Conservation (phyloP, 805 yeast genomes). For the Wickerhamiella spandovensis region DNA sequence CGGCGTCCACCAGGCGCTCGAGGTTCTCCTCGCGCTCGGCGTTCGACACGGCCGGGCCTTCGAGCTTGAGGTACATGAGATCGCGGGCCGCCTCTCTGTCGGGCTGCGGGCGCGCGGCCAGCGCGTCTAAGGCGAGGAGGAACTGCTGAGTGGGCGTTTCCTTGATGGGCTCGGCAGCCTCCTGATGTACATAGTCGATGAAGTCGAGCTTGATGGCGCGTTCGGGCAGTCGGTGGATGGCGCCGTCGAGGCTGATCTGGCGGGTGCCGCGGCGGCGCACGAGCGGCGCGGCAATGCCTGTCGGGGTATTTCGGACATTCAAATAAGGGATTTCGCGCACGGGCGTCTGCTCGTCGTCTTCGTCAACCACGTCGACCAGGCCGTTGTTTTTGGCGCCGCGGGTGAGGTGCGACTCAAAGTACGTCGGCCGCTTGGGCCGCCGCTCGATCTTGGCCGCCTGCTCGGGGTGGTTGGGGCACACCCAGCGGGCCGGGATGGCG, state of each 20-base stretch:
- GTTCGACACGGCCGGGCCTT: constrained; percentile 24
- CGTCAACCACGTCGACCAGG: constrained; percentile 39
- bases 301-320: constrained; percentile 23
- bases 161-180: constrained; percentile 23
- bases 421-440: constrained; percentile 36
- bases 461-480: constrained; percentile 52
- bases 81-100: constrained; percentile 25
- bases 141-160: constrained; percentile 26
- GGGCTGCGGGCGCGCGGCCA: constrained; percentile 17
- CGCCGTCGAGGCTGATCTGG: constrained; percentile 26
- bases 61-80: constrained; percentile 25
- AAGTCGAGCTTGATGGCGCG: constrained; percentile 58
- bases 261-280: constrained; percentile 18
- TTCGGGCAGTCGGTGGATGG: constrained; percentile 55
- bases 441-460: constrained; percentile 14
- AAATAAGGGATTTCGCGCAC: constrained; percentile 24
- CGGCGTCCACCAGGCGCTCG: constrained; percentile 21
- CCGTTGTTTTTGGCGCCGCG: constrained; percentile 44
- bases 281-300: constrained; percentile 27
- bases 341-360: constrained; percentile 29
- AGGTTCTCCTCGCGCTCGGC: constrained; percentile 19
- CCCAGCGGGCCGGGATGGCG: constrained; percentile 68
- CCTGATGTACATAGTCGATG: constrained; percentile 36
- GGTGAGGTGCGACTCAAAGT: constrained; percentile 41
- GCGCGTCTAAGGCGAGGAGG: constrained; percentile 25